Evolutionary conservation across 2,329 filamentous ascomycete genomes (phyloP), one percentile per base, ranked within the genome.

Genomic region (Sphaerulina populicola): DNA sequence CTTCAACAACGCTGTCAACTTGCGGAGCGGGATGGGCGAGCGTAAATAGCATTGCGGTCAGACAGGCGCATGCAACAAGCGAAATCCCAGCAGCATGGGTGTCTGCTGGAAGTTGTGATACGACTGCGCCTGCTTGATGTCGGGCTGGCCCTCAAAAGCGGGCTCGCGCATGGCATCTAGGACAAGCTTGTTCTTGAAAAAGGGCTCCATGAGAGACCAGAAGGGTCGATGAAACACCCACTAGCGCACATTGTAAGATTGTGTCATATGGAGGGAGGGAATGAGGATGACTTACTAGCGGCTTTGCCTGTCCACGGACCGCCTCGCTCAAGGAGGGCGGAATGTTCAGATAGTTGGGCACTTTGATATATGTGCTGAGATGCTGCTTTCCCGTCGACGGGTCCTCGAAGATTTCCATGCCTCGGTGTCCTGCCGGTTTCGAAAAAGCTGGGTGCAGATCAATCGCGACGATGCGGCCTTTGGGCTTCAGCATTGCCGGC

Each of bases 401-500:
- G 44, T 72, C 62, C 37, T 68, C 68, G 15, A 56, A 61, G n/a
- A 72, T 55, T n/a, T 71, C 65, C 37, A 76, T 64, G 18, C 64
- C 63, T 4, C 71, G 68, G 6, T 66, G 61, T 1, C 69, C 66
- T 2, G 68, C 69, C 1, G 72, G 71, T 3, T 74, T 77, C 57
- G 74, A 72, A 62, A 77, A 75, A 4, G 73, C 69, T 5, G 74
- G 74, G 52, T 77, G 74, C 7, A 77, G 70, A 36, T 75, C 56
- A 0, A 56, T 43, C 11, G 50, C 45, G 29, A 71, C 71, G 58
- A 64, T 73, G 68, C 73, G 44, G 18, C 60, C 73, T 14, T 66
- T 65, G 7, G 64, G 62, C 15, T 69, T 69, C 43, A 77, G 60
- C 15, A 77, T 63, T 44, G 59, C 60, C 3, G 69, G 69, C 29